Conservation (phyloP, 345 rosid species). For the Theobroma cacao region DNA sequence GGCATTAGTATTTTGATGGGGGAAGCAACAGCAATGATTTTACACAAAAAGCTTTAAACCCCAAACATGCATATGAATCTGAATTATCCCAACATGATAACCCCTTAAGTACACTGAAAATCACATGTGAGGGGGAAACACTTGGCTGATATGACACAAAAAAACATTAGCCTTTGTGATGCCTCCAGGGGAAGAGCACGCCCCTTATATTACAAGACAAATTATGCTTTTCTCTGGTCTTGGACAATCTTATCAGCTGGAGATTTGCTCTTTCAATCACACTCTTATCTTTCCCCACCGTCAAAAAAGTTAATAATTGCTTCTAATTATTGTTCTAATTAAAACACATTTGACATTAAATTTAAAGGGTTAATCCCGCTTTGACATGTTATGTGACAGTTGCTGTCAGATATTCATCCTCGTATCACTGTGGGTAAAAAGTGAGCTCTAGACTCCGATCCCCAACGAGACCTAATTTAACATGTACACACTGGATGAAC, state of each 20-base stretch:
- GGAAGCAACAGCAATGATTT: neutral
- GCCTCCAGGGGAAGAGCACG: neutral
- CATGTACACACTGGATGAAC: neutral
- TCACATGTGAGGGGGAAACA: neutral
- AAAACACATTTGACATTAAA: neutral
- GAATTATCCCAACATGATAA: neutral
- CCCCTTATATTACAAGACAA: neutral
- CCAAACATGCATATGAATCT: neutral
- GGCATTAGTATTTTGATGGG: neutral
- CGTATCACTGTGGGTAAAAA: neutral
- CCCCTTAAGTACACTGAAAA: neutral
- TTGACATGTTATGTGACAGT: neutral
- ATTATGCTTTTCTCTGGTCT: neutral
- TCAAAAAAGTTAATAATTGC: neutral
- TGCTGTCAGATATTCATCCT: neutral
- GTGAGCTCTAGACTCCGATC: too few species aligned
- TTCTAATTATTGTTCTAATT: neutral
- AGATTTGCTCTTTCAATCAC: neutral
- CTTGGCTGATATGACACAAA: neutral
- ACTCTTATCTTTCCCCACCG: neutral
- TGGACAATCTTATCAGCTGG: neutral
- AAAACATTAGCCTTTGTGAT: neutral
- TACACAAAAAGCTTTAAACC: neutral
- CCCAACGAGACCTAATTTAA: too few species aligned
- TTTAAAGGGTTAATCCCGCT: too few species aligned